Percentiles rank a stretch among this genome's conserved stretches.
Evolutionary conservation across 1,284 basidiomycete species (phyloP).

Genomic region (Heterobasidion annosum): DNA sequence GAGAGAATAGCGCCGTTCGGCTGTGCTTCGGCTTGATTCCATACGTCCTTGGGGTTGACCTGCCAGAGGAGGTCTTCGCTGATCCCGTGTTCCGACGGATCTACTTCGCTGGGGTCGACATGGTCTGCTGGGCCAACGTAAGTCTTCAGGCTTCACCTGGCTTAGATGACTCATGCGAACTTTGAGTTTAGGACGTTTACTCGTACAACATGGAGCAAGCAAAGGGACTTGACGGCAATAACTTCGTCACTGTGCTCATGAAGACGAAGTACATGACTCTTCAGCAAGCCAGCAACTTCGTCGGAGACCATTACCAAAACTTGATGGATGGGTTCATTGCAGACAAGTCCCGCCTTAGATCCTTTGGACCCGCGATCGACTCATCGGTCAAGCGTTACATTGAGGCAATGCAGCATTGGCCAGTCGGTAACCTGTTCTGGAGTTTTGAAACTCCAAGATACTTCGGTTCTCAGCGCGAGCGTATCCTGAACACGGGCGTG

Average conservation of each 20-base stretch:
- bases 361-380: conserved; percentile 21
- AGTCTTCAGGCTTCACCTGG: conserved; percentile 8
- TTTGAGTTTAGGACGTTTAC: conserved; percentile 27
- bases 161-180: not conserved
- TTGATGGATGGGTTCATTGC: conserved; percentile 22
- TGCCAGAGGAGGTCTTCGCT: conserved; percentile 28
- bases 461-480: conserved; percentile 12
- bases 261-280: conserved; percentile 21
- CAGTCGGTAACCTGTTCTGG: conserved; percentile 29
- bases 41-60: conserved; percentile 26
- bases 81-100: conserved; percentile 23
- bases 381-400: conserved; percentile 23
- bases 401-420: conserved; percentile 25
- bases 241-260: conserved; percentile 32
- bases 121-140: conserved; percentile 36
- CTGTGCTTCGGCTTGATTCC: conserved; percentile 30
- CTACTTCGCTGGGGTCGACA: conserved; percentile 28
- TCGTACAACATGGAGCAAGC: conserved; percentile 33
- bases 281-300: conserved; percentile 26
- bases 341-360: conserved; percentile 19
- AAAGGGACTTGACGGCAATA: conserved; percentile 26
- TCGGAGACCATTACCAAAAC: conserved; percentile 21
- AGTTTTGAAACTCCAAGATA: conserved; percentile 31
- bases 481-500: conserved; percentile 12
- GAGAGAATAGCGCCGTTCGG: conserved; percentile 31